Evolutionary conservation across 345 rosid species (phyloP), one percentile per base, ranked within the genome.

Genomic region (Melastoma malabathricum): DNA sequence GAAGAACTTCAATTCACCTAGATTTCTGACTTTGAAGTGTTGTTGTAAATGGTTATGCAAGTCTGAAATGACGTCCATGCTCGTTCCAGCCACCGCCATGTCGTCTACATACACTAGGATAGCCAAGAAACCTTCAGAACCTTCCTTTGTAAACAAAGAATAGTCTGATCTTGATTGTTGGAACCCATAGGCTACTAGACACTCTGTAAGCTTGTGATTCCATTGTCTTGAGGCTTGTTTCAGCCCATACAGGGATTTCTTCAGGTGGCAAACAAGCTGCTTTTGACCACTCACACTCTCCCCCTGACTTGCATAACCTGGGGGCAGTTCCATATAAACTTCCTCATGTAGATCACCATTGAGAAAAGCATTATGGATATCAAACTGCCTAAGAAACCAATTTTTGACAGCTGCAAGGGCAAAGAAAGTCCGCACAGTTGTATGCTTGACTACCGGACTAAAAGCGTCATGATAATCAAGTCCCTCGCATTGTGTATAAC

Each of bases 391-490:
- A 7, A 48, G n/a, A 20, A 10, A 7, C 54, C 23, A 48, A 12
- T 18, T 34, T 6, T 0, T 8, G 7, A 49, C 13, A 1, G 22
- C 43, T 6, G 16, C 48, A 46, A 58, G 10, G 9, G 39, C 10
- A 8, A 38, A 16, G 10, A 58, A 17, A 4, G 15, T 15, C 3
- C 6, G 39, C 48, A 58, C 1, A 16, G 14, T 58, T 1, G 12
- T 18, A 6, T 15, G 34, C 27, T 48, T 49, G 0, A 16, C 54
- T 13, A 58, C 14, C 0, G 41, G 47, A 7, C 23, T 48, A 18
- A 58, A 58, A 18, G 54, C 48, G 9, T 58, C 47, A 0, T 18
- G 12, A 38, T 46, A 48, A 34, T 58, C 41, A 14, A 56, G 8
- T 4, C 51, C 12, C 14, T 49, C 41, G 15, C 48, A 0, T 5